A percentile compares a stretch with the other conserved stretches of the same genome.
Evolutionary conservation across 352 stramenopile species (phyloP).

Genomic region (Pythium phragmitis): DNA sequence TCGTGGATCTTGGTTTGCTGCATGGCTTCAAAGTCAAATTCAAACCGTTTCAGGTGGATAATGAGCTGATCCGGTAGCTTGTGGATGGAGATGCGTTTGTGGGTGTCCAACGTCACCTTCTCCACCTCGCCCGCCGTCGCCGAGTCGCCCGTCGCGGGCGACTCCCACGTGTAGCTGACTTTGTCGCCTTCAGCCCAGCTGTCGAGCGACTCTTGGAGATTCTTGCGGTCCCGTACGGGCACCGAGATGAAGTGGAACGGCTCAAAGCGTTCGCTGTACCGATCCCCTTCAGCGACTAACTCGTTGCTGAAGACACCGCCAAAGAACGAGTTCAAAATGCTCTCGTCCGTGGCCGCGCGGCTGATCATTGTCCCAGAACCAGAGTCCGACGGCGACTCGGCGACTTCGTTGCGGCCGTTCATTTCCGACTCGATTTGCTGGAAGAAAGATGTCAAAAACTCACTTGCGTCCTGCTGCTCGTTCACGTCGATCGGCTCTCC

Average conservation of each 20-base stretch:
- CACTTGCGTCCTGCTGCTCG: constrained; percentile 91
- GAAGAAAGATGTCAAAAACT: constrained; percentile 94
- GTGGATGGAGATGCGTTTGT: constrained; percentile 89
- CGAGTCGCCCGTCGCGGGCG: constrained; percentile 16
- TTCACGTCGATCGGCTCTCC: constrained; percentile 88
- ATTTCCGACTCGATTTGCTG: constrained; percentile 91
- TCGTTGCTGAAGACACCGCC: constrained; percentile 92
- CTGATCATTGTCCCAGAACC: neutral
- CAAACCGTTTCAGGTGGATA: constrained; percentile 95
- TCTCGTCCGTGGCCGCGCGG: constrained; percentile 51
- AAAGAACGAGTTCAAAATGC: constrained; percentile 85
- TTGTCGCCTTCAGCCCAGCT: constrained; percentile 89
- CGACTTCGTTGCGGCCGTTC: constrained; percentile 49
- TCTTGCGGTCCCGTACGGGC: constrained; percentile 85
- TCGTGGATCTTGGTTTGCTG: constrained; percentile 94
- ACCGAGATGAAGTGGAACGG: constrained; percentile 92
- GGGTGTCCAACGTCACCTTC: constrained; percentile 86
- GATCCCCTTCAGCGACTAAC: constrained; percentile 81
- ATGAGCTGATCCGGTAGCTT: constrained; percentile 89
- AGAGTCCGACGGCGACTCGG: constrained; percentile 6
- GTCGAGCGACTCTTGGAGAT: constrained; percentile 82
- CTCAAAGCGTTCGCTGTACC: constrained; percentile 88
- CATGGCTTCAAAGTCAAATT: constrained; percentile 95
- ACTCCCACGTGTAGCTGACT: constrained; percentile 90
- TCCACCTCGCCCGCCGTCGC: constrained; percentile 30